Base-by-base conservation (phyloP, 192 early-diverging fungal genomes). In the Podila clonocystis region DNA sequence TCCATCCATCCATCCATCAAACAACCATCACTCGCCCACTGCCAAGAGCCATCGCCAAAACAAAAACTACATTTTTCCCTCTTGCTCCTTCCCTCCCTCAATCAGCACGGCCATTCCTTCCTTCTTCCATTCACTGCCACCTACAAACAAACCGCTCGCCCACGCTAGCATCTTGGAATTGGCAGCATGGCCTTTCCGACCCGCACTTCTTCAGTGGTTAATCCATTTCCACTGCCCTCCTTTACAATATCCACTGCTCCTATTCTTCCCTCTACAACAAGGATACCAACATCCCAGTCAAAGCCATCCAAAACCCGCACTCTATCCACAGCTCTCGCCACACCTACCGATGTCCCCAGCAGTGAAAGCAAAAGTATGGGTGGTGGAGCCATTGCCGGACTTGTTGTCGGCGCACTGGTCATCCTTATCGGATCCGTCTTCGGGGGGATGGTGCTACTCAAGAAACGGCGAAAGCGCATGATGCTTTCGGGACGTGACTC, bases 371-470 rank as follows among this genome's bases (percentile, higher is more conserved):
- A 60, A 19, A 59, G 75, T 6, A 61, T 77, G 58, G 67, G 59
- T 49, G 75, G 75, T 0, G 75, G 75, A 26, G 75, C 75, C 9
- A 55, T 77, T 1, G 75, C 75, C 5, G 75, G 75, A 7, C 58
- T 77, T 4, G 50, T 71, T 49, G 34, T 77, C 28, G 75, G 75
- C 19, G 20, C 31, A 11, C 29, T 77, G 6, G 3, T 77, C 1
- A 4, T 77, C 20, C 59, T 77, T 4, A 38, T 77, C 19, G 69
- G 75, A 33, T 77, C 75, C 0, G 67, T 77, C 50, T 15, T 64
- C 2, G 62, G 75, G 3, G 75, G 68, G 30, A 38, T 71, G 13
- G 12, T 65, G 17, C 62, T 77, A 17, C 50, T 77, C 19, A 77
- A 71, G 33, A 70, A 70, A 36, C 62, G 75, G 26, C 68, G 68